Evolutionary conservation across 208 protist species (phyloP), one percentile per base, ranked within the genome.

Genomic region (Acanthamoeba lenticulata): DNA sequence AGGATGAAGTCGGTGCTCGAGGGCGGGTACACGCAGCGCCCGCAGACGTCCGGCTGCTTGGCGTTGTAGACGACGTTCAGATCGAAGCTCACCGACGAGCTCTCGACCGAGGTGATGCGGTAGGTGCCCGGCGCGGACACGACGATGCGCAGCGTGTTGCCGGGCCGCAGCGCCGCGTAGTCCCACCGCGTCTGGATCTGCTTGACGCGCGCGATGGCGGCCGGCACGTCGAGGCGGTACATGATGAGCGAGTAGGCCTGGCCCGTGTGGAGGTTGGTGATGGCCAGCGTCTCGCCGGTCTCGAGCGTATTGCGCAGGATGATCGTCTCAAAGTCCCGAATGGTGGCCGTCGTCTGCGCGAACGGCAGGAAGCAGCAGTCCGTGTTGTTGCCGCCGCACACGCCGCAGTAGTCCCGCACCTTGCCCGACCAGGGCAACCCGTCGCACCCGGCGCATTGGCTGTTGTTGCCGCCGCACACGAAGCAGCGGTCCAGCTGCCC

Each of bases 391-490:
- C 74, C 74, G 40, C 74, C 74, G 74, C 74, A 85, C 17, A 85
- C 74, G n/a, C 74, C 74, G 74, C 74, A 85, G 21, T 49, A 27
- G 42, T 85, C 74, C 6, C 11, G 40, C 21, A 49, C 36, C 13
- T 32, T 42, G 36, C 74, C 74, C 11, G 74, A 85, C 40, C 42
- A 55, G 74, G 74, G 74, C 13, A 85, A 27, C 7, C 74, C 74
- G 36, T 85, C 74, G 74, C 74, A 85, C 9, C 74, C 74, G 11
- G 42, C 34, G 74, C 74, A 85, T 15, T 85, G 21, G 15, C 17
- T 85, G 74, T 85, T 85, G 74, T 85, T 85, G 74, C 74, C 74
- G 19, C 74, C 74, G 74, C 74, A 85, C 74, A 85, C 74, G 36
- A 42, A 42, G 74, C 74, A 85, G 17, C 6, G 40, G 40, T 85